Evolutionary conservation across 2,329 filamentous ascomycete genomes (phyloP).

Genomic region (Diaporthe citrichinensis): DNA sequence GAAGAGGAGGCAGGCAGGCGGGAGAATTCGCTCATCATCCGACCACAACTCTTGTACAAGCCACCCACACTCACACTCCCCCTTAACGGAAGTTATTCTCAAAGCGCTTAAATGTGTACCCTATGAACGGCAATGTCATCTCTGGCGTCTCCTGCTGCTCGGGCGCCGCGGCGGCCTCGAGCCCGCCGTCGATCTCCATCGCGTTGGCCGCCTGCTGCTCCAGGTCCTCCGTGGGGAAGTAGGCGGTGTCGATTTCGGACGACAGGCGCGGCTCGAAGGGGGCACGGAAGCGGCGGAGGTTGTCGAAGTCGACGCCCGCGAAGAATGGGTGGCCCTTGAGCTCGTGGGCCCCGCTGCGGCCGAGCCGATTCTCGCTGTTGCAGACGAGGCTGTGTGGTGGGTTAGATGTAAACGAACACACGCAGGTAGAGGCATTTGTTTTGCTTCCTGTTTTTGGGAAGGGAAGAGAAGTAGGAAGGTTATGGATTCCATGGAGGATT

Average conservation of each 20-base stretch:
- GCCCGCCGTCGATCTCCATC: conserved; percentile 31
- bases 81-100: conserved; percentile 42
- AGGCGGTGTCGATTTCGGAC: conserved; percentile 81
- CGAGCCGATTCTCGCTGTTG: conserved; percentile 79
- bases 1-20: background rate
- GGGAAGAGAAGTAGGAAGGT: background rate
- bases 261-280: conserved; percentile 82
- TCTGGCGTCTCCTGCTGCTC: conserved; percentile 42
- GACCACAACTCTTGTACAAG: background rate
- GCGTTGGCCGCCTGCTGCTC: conserved; percentile 63
- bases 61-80: background rate
- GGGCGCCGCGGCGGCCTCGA: conserved; percentile 12
- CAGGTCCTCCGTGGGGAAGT: conserved; percentile 86
- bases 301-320: conserved; percentile 81
- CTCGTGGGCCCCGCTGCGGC: conserved; percentile 76
- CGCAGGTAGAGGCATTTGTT: background rate
- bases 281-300: conserved; percentile 78
- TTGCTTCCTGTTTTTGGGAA: no score
- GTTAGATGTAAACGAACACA: background rate
- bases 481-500: background rate
- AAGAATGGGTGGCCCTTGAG: conserved; percentile 85
- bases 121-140: conserved; percentile 46
- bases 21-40: background rate
- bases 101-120: conserved; percentile 46
- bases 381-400: conserved; percentile 73